Percentiles rank a stretch among this genome's conserved stretches.
Conservation (phyloP, 805 yeast species). For the Saturnispora gosingensis region DNA sequence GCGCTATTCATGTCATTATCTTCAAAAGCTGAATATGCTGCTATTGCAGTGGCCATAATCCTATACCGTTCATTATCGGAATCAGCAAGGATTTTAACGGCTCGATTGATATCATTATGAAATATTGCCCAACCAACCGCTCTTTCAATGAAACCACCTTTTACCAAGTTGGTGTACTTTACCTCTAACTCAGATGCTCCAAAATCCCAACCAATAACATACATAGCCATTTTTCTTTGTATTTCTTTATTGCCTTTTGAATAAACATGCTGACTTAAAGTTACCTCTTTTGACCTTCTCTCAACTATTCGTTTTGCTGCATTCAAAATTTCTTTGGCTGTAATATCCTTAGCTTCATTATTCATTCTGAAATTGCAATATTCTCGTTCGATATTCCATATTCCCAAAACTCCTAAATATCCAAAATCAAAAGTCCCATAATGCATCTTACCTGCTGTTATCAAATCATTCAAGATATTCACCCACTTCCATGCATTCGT, state of each 20-base stretch:
- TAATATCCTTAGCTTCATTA: slow-evolving; percentile 23
- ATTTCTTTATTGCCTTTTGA: slow-evolving; percentile 40
- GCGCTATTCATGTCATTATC: slow-evolving; percentile 53
- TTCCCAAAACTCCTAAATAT: slow-evolving; percentile 78
- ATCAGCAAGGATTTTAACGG: slow-evolving; percentile 69
- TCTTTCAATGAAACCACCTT: slow-evolving; percentile 58
- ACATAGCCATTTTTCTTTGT: slow-evolving; percentile 70
- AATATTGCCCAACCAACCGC: slow-evolving; percentile 99
- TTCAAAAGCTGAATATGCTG: slow-evolving; percentile 72
- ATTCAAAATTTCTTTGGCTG: slow-evolving; percentile 35
- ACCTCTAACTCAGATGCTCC: slow-evolving; percentile 67
- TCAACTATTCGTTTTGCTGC: slow-evolving; percentile 45
- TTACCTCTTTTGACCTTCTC: slow-evolving; percentile 35
- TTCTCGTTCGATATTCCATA: slow-evolving; percentile 72
- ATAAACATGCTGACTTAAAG: slow-evolving; percentile 32
- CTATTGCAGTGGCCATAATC: slow-evolving; percentile 86
- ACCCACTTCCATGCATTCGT: slow-evolving; percentile 92
- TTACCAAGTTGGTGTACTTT: slow-evolving; percentile 47
- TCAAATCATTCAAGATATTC: slow-evolving; percentile 56
- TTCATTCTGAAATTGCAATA: slow-evolving; percentile 34
- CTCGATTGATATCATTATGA: slow-evolving; percentile 76
- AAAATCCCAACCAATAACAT: slow-evolving; percentile 87
- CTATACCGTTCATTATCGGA: slow-evolving; percentile 62
- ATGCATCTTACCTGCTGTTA: slow-evolving; percentile 56
- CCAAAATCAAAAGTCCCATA: slow-evolving; percentile 70